A percentile compares a stretch with the other conserved stretches of the same genome.
Conservation (phyloP, 495 filamentous ascomycete genomes). For the Aspergillus bridgeri region DNA sequence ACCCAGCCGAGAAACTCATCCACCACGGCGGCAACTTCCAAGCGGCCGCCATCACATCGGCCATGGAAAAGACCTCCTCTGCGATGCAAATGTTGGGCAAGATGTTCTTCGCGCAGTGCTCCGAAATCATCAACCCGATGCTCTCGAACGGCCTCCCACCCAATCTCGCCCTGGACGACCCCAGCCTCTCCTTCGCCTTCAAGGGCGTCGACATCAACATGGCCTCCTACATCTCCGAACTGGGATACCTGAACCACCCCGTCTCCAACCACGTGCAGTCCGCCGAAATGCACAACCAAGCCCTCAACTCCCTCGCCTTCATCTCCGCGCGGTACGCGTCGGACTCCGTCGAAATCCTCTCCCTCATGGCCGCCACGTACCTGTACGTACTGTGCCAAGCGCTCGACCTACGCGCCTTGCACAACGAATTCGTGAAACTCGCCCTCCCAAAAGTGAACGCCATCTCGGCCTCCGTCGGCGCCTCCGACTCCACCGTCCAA, state of each 20-base stretch:
- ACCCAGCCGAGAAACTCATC: constrained; percentile 31
- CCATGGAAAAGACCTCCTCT: constrained; percentile 58
- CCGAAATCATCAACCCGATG: constrained; percentile 57
- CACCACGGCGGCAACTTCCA: constrained; percentile 65
- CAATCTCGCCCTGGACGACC: constrained; percentile 57
- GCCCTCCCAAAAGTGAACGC: neutral
- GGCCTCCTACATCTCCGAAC: constrained; percentile 61
- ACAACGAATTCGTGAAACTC: constrained; percentile 19
- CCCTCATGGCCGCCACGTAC: constrained; percentile 48
- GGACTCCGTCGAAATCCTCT: constrained; percentile 53
- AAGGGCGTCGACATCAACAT: constrained; percentile 64
- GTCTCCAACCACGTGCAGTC: constrained; percentile 56
- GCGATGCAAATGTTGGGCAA: constrained; percentile 55
- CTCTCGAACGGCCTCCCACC: constrained; percentile 56
- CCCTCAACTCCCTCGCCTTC: constrained; percentile 58
- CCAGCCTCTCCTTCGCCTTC: constrained; percentile 51
- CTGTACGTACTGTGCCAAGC: constrained; percentile 50
- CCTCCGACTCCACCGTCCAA: neutral
- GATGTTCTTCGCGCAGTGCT: constrained; percentile 55
- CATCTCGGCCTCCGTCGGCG: neutral
- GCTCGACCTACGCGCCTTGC: constrained; percentile 40
- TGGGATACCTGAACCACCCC: constrained; percentile 52
- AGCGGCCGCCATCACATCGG: constrained; percentile 53
- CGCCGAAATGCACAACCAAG: constrained; percentile 60
- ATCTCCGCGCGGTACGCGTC: constrained; percentile 54